A percentile compares a stretch with the other conserved stretches of the same genome.
Evolutionary conservation across 441 rosid genomes (phyloP).

Genomic region (Euphorbia schlechtendalii): DNA sequence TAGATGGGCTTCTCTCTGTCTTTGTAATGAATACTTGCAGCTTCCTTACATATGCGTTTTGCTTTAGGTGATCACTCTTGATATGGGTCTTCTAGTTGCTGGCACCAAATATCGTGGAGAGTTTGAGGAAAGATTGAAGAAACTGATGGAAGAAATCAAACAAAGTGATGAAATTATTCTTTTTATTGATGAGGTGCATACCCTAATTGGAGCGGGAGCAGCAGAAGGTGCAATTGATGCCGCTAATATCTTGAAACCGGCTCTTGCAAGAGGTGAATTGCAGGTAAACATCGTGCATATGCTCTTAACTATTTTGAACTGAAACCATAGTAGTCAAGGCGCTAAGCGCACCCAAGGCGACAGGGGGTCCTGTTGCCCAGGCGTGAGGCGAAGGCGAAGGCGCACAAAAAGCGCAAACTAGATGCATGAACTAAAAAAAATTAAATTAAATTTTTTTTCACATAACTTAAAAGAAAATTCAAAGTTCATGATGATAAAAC

Average conservation of each 20-base stretch:
- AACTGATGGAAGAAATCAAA: conserved; percentile 44
- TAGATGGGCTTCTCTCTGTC: neutral
- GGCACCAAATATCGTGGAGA: no score
- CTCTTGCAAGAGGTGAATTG: conserved; percentile 55
- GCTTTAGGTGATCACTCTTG: conserved; percentile 38
- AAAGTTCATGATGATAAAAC: no score
- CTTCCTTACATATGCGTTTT: neutral
- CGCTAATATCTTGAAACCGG: conserved; percentile 51
- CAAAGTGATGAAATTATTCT: conserved; percentile 44
- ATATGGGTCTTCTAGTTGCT: conserved; percentile 51
- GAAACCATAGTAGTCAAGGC: no score
- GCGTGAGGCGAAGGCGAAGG: no score
- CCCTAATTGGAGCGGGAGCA: conserved; percentile 47
- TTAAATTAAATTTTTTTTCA: no score
- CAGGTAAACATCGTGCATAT: conserved; percentile 23
- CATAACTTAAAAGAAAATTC: no score
- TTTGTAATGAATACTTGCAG: neutral
- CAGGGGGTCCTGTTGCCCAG: no score
- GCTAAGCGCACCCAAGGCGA: no score
- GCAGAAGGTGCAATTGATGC: conserved; percentile 50
- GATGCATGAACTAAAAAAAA: no score
- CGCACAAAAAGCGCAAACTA: no score
- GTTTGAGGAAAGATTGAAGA: no score
- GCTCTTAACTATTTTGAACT: neutral
- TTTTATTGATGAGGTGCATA: conserved; percentile 56